Conservation (phyloP, 2,329 filamentous ascomycete genomes). For the Chaetomiaceae sp. region DNA sequence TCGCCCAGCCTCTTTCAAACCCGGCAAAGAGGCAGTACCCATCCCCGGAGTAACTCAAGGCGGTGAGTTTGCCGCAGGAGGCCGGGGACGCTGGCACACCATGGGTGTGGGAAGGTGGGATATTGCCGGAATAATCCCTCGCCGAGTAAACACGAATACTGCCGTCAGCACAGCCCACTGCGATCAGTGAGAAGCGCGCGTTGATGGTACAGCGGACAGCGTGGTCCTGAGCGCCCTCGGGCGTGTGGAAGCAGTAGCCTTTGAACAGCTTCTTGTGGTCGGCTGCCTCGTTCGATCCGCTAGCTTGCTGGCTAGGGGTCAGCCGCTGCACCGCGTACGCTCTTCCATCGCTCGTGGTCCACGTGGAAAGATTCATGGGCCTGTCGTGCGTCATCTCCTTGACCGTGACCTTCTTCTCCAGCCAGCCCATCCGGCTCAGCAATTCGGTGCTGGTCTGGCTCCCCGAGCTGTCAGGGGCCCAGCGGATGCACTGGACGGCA, state of each 20-base stretch:
- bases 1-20: conserved; percentile 88
- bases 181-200: conserved; percentile 88
- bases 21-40: conserved; percentile 95
- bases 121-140: conserved; percentile 88
- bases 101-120: conserved; percentile 79
- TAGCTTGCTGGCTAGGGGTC: conserved; percentile 35
- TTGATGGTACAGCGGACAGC: conserved; percentile 81
- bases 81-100: conserved; percentile 61
- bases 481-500: conserved; percentile 94
- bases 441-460: conserved; percentile 89
- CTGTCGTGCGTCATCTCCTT: conserved; percentile 87
- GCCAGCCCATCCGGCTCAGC: conserved; percentile 78
- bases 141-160: conserved; percentile 85
- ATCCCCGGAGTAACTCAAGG: conserved; percentile 83
- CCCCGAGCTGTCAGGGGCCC: conserved; percentile 77
- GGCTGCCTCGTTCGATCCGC: conserved; percentile 37
- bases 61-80: conserved; percentile 66
- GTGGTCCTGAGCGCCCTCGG: conserved; percentile 52
- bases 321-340: conserved; percentile 86
- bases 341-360: conserved; percentile 83
- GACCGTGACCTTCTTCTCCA: conserved; percentile 71
- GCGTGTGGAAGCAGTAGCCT: conserved; percentile 84
- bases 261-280: conserved; percentile 69
- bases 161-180: conserved; percentile 76
- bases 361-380: conserved; percentile 92